phyloP scores from a whole-genome alignment of 2,329 filamentous ascomycete species.

The Aspergillus transmontanensis region DNA sequence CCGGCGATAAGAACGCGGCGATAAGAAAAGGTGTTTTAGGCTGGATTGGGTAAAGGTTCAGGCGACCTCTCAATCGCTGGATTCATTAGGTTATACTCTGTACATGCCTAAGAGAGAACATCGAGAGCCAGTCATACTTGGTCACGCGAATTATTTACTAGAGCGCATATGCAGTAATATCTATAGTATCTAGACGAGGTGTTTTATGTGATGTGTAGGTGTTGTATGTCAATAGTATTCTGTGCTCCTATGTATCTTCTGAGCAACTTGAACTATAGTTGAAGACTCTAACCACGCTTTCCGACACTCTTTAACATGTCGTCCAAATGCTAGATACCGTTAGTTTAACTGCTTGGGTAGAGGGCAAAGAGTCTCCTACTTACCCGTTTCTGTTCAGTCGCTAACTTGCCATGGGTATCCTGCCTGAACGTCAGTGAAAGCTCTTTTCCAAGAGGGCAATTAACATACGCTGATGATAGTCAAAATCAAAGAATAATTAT shows the following conservation, averaged over 20 bases:
- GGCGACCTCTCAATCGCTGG: neutral
- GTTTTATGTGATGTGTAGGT: neutral
- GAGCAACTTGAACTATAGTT: neutral
- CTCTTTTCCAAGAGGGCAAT: neutral
- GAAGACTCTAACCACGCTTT: slow-evolving; percentile 28
- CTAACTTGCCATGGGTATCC: slow-evolving; percentile 51
- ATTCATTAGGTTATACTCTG: neutral
- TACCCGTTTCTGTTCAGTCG: slow-evolving; percentile 68
- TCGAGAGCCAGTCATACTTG: neutral
- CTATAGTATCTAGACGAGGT: neutral
- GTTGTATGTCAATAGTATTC: neutral
- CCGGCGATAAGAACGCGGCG: neutral
- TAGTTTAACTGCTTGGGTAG: slow-evolving; percentile 10
- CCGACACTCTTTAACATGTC: slow-evolving; percentile 41
- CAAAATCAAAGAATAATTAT: slow-evolving; percentile 92
- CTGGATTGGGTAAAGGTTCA: neutral
- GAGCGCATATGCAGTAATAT: neutral
- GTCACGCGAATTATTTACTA: neutral
- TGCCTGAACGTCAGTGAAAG: slow-evolving; percentile 15
- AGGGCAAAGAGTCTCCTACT: slow-evolving; percentile 16
- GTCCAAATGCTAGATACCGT: slow-evolving; percentile 40
- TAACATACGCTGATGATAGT: slow-evolving; percentile 76
- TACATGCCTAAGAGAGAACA: neutral
- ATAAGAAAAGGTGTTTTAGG: neutral
- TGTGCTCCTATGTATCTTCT: neutral